Evolutionary conservation across 2,329 filamentous ascomycete species (phyloP).

Genomic region (Exophiala lecanii-corni): DNA sequence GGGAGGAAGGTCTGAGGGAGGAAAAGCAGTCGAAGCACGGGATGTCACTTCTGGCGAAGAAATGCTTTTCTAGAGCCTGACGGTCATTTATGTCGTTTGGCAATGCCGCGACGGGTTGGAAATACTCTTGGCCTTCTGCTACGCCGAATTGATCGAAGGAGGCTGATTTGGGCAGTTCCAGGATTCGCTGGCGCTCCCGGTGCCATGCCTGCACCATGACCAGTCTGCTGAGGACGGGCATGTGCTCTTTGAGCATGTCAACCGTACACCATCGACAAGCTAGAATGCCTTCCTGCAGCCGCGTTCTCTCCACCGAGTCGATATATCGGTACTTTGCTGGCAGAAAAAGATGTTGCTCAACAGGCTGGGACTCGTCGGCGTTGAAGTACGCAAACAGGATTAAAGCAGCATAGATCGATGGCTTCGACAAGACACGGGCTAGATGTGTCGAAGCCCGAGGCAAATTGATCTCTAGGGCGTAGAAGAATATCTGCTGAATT

Average conservation of each 20-base stretch:
- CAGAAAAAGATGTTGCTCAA: conserved; percentile 33
- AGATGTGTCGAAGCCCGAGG: conserved; percentile 40
- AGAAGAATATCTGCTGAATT: conserved; percentile 50
- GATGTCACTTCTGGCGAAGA: background rate
- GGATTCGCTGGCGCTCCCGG: conserved; percentile 10
- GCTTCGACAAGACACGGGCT: conserved; percentile 36
- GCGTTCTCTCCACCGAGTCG: conserved; percentile 26
- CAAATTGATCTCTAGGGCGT: conserved; percentile 43
- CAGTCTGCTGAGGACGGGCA: conserved; percentile 35
- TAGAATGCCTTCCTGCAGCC: conserved; percentile 35
- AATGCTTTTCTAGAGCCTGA: conserved; percentile 12
- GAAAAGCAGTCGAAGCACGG: background rate
- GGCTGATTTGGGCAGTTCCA: background rate
- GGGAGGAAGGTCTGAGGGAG: background rate
- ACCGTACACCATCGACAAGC: conserved; percentile 38
- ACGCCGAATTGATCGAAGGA: background rate
- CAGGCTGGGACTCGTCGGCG: conserved; percentile 31
- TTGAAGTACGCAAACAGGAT: conserved; percentile 40
- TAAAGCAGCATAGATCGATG: conserved; percentile 38
- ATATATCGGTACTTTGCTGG: conserved; percentile 35
- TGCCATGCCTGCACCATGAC: conserved; percentile 34
- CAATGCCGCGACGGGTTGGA: background rate
- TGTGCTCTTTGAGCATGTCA: conserved; percentile 30
- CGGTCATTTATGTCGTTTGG: conserved; percentile 7
- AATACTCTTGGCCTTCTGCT: background rate